A percentile compares a stretch with the other conserved stretches of the same genome.
Evolutionary conservation across 805 yeast genomes (phyloP).

Genomic region (Wickerhamiella occidentalis): DNA sequence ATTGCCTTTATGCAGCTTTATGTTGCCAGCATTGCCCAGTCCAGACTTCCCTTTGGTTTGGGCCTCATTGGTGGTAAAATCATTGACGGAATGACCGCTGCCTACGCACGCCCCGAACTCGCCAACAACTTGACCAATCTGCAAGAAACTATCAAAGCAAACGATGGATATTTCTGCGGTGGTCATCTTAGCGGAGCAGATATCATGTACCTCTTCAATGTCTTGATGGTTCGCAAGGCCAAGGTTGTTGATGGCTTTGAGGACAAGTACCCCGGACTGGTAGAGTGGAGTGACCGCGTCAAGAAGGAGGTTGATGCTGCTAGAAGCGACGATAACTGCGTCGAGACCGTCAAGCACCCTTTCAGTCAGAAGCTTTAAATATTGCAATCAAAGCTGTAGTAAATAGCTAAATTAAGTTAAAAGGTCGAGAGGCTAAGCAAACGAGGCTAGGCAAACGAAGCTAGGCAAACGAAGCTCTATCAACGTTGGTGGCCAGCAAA

Average conservation of each 20-base stretch:
- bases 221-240: conserved; percentile 1
- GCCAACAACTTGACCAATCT: conserved; percentile 31
- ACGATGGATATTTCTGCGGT: conserved; percentile 46
- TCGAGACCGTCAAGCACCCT: background rate
- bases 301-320: conserved; percentile 1
- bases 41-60: conserved; percentile 5
- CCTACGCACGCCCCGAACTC: conserved; percentile 39
- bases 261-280: conserved; percentile 16
- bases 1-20: conserved; percentile 33
- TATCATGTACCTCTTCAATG: conserved; percentile 28
- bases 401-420: background rate
- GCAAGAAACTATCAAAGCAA: conserved; percentile 32
- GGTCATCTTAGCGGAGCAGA: conserved; percentile 48
- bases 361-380: background rate
- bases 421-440: conserved; percentile 44
- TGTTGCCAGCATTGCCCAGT: conserved; percentile 25
- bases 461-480: conserved; percentile 76
- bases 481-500: conserved; percentile 77
- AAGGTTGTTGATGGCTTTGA: conserved; percentile 1
- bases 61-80: conserved; percentile 30
- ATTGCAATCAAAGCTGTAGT: too few relatives aligned
- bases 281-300: conserved; percentile 16
- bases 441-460: conserved; percentile 82
- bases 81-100: conserved; percentile 36
- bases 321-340: background rate